Evolutionary conservation across 2,329 filamentous ascomycete species (phyloP), one percentile per base, ranked within the genome.

Genomic region (Cercospora canescens): DNA sequence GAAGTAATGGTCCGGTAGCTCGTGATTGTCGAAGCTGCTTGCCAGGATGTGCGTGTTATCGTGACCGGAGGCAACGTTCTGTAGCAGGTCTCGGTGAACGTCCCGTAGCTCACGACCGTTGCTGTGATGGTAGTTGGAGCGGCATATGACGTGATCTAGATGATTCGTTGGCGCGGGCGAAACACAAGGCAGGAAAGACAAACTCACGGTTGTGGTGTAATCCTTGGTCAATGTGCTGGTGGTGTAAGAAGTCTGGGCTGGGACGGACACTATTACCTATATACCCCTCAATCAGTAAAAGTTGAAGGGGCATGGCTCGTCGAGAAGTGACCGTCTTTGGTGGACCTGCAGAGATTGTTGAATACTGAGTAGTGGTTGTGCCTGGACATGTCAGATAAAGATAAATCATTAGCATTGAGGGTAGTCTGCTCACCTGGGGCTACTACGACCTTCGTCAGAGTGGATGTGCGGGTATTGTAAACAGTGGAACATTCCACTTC

Each of bases 1-100:
- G 60, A 62, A n/a, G 60, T 62, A 28, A 62, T 62, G 12, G 60
- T 62, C 24, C 56, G 32, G 35, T 62, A 62, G 32, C 37, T 41
- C 12, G 48, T 62, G 24, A 62, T 56, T 18, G 60, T 62, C 3
- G 60, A 56, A 16, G 60, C 60, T 12, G 45, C 60, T 39, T 54
- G 34, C 30, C 34, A 54, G 14, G 48, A 56, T 18, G 60, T 62
- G 18, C 60, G 55, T 12, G 52, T 56, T 11, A 56, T 35, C 4
- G 52, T 35, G 12, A 30, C 28, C 21, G 52, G 28, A 24, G 52
- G 30, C 16, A 35, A 9, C 4, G 52, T 56, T 14, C 35, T 56
- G 32, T 34, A 56, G 52, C 52, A 56, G 21, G 52, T 56, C 32
- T 56, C 52, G 6, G 35, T 56, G 5, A 30, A 56, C 4, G 14